phyloP scores from a whole-genome alignment of 352 stramenopile genomes.

The Pythium brachiatum region DNA sequence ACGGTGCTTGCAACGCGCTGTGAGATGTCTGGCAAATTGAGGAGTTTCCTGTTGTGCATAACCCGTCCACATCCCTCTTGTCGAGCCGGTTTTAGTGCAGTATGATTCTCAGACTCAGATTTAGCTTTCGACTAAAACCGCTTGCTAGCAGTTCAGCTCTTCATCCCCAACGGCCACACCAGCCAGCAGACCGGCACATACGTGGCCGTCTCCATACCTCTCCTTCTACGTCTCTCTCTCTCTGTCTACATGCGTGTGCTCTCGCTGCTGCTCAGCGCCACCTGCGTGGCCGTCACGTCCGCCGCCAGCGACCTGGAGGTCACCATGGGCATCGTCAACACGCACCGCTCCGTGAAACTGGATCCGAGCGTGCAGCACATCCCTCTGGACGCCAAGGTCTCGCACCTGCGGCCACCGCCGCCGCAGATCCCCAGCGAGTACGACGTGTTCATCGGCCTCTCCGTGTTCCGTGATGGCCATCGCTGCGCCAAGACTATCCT shows the following conservation, averaged over 20 bases:
- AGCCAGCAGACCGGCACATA: neutral
- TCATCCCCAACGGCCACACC: neutral
- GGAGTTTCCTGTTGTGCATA: neutral
- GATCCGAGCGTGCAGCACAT: constrained; percentile 74
- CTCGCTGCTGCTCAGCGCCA: neutral
- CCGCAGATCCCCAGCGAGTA: constrained; percentile 42
- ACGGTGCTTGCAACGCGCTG: no score
- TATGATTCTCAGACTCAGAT: neutral
- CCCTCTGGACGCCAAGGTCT: constrained; percentile 34
- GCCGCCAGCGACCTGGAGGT: constrained; percentile 31
- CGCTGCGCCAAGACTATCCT: constrained; percentile 81
- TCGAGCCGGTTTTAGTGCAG: neutral
- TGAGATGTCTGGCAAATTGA: no score
- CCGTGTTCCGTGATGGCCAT: constrained; percentile 79
- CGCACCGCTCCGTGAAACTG: constrained; percentile 29
- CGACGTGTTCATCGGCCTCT: constrained; percentile 73
- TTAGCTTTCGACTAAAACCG: neutral
- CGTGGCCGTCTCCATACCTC: neutral
- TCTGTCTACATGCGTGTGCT: neutral
- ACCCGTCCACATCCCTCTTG: neutral
- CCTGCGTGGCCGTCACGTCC: constrained; percentile 27
- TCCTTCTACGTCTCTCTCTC: no score
- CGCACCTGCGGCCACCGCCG: constrained; percentile 52
- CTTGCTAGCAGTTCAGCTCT: neutral
- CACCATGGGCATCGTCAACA: constrained; percentile 22